These are phyloP conservation scores for Candida chauliodis DNA, from an alignment of 805 yeast species.

Conservation along the genomic window DNA sequence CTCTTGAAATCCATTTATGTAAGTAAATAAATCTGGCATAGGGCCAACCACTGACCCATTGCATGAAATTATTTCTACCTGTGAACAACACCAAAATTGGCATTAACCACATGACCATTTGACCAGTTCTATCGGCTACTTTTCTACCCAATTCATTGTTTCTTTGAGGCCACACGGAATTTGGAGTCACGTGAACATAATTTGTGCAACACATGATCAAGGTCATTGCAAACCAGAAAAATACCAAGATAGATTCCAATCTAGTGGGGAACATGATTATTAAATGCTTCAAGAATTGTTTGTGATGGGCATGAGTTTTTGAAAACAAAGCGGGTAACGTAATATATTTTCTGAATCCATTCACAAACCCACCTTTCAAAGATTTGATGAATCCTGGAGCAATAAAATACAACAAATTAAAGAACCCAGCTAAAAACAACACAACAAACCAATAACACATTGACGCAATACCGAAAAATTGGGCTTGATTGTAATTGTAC, in stretches of 20 bases:
- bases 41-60: conserved; percentile 58
- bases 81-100: conserved; percentile 65
- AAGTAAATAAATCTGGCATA: conserved; percentile 57
- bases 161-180: conserved; percentile 16
- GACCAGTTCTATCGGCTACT: conserved; percentile 54
- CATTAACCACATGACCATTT: conserved; percentile 48
- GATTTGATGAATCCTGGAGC: conserved; percentile 32
- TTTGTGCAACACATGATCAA: conserved; percentile 24
- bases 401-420: conserved; percentile 39
- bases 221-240: conserved; percentile 33
- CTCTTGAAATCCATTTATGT: conserved; percentile 67
- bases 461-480: conserved; percentile 37
- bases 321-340: conserved; percentile 24
- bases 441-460: conserved; percentile 49
- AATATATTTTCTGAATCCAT: conserved; percentile 21
- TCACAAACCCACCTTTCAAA: conserved; percentile 25
- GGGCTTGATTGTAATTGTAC: conserved; percentile 35
- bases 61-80: conserved; percentile 68
- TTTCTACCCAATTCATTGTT: conserved; percentile 32
- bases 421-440: conserved; percentile 36
- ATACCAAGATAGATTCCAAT: conserved; percentile 44
- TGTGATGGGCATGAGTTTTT: conserved; percentile 16
- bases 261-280: conserved; percentile 47
- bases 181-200: conserved; percentile 22
- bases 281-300: conserved; percentile 12